Evolutionary conservation across 306 rosid species (phyloP).

Genomic region (Sphenostylis stenocarpa): DNA sequence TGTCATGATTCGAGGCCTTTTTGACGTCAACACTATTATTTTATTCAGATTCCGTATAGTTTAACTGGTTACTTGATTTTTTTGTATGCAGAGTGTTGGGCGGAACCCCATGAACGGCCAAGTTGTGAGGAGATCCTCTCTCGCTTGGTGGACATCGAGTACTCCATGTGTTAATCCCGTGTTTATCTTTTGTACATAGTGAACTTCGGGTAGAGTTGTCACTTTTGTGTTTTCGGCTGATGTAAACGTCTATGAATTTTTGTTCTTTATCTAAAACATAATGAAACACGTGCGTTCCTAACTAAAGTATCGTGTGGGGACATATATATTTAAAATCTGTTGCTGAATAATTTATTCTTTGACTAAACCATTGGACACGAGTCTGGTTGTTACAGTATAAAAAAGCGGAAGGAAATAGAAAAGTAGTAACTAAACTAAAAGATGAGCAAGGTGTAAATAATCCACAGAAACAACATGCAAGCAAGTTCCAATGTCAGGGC

Average conservation of each 20-base stretch:
- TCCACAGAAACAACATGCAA: not conserved
- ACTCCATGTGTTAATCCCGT: conserved; percentile 60
- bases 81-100: conserved; percentile 80
- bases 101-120: conserved; percentile 83
- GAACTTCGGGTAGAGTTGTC: conserved; percentile 64
- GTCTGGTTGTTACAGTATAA: conserved; percentile 1
- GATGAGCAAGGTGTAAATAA: not conserved
- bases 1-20: conserved; percentile 5
- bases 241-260: conserved; percentile 50
- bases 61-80: conserved; percentile 19
- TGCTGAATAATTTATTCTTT: not conserved
- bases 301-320: conserved; percentile 26
- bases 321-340: conserved; percentile 1
- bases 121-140: conserved; percentile 87
- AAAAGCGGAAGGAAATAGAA: not conserved
- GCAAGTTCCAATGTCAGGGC: not conserved
- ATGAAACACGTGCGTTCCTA: conserved; percentile 14
- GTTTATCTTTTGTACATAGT: conserved; percentile 54
- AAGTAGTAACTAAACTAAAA: not conserved
- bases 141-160: conserved; percentile 83
- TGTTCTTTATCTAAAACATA: conserved; percentile 23
- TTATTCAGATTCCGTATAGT: not conserved
- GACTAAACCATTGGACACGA: not conserved
- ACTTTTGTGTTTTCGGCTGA: conserved; percentile 65
- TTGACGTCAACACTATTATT: not conserved